Percentiles rank a stretch among this genome's conserved stretches.
Conservation (phyloP, 202 grass and related monocot species). For the Bolboschoenoplectus hybrid region DNA sequence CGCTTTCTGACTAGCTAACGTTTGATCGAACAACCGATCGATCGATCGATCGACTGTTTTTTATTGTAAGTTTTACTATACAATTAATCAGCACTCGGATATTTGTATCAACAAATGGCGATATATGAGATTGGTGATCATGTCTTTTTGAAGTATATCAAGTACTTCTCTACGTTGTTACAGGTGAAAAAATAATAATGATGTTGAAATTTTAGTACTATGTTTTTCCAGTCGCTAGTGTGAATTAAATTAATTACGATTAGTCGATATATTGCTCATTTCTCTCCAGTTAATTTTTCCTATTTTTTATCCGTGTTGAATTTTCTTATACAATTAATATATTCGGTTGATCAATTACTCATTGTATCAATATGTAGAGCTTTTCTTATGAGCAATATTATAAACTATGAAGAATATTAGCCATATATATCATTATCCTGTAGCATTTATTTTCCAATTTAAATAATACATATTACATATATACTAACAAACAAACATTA, state of each 20-base stretch:
- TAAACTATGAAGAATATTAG: too few relatives aligned
- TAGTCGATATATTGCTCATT: not conserved
- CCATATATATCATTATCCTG: not conserved
- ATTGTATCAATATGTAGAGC: not conserved
- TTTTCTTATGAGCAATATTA: too few relatives aligned
- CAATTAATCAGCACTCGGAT: conserved; percentile 1
- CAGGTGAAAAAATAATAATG: not conserved
- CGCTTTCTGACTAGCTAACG: conserved; percentile 13
- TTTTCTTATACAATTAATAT: not conserved
- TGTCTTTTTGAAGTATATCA: conserved; percentile 2
- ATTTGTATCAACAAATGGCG: not conserved
- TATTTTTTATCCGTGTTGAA: not conserved
- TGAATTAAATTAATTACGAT: not conserved
- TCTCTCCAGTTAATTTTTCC: not conserved
- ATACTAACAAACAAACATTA: not conserved
- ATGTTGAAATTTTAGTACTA: not conserved
- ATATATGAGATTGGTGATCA: not conserved
- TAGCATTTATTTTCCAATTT: too few relatives aligned
- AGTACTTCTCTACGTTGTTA: not conserved
- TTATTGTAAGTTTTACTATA: not conserved
- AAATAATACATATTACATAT: too few relatives aligned
- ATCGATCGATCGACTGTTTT: not conserved
- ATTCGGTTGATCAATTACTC: not conserved
- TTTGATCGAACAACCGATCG: not conserved
- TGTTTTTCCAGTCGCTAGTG: not conserved